Conservation (phyloP, 306 rosid species). For the Gastrolobium bilobum region DNA sequence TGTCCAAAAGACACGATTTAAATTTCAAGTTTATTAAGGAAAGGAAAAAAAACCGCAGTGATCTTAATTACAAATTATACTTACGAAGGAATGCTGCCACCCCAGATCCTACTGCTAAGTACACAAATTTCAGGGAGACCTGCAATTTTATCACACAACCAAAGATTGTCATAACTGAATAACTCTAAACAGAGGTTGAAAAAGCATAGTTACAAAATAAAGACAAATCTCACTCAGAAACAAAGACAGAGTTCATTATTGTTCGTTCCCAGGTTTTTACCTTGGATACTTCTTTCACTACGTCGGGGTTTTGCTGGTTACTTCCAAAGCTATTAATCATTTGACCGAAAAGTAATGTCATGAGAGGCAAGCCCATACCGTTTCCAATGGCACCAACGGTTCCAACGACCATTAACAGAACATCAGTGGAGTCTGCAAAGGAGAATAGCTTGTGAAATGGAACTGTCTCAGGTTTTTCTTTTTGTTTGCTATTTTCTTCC, state of each 20-base stretch:
- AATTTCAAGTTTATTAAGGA: too few relatives aligned
- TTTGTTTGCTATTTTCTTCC: constrained; percentile 49
- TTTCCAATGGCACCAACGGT: constrained; percentile 82
- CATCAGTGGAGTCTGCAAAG: constrained; percentile 80
- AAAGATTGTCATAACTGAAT: background rate
- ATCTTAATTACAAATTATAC: constrained; percentile 39
- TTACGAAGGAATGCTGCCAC: constrained; percentile 82
- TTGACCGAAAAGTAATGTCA: constrained; percentile 79
- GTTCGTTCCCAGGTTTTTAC: constrained; percentile 41
- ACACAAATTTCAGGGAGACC: constrained; percentile 78
- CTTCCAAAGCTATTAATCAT: constrained; percentile 69
- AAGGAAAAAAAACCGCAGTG: background rate
- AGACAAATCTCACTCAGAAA: background rate
- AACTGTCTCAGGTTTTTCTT: constrained; percentile 61
- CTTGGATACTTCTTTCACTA: constrained; percentile 70
- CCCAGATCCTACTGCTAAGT: constrained; percentile 70
- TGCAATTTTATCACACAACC: constrained; percentile 46
- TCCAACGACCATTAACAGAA: constrained; percentile 68
- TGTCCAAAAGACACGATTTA: background rate
- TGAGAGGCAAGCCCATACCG: constrained; percentile 72
- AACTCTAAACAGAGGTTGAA: background rate
- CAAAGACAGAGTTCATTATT: background rate
- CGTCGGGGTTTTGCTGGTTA: constrained; percentile 54
- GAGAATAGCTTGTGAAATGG: constrained; percentile 76
- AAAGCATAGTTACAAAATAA: background rate